phyloP scores from a whole-genome alignment of 163 green algal species.

The Chlorella variabilis region DNA sequence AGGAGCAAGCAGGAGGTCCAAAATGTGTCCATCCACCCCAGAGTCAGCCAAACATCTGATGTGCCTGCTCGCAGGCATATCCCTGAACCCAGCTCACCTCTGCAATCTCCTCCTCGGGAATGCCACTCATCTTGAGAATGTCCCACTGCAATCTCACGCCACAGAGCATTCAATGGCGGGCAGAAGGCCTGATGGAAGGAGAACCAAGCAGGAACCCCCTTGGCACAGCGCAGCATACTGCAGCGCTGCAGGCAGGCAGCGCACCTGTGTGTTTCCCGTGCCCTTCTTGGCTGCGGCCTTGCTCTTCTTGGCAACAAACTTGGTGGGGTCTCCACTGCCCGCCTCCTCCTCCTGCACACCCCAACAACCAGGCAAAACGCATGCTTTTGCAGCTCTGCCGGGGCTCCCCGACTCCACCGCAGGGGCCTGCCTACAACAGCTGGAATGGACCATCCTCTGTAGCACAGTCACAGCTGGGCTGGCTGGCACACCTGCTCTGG shows the following conservation, averaged over 20 bases:
- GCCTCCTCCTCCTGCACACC: conserved; percentile 9
- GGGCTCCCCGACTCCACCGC: no score
- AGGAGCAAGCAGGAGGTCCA: not conserved
- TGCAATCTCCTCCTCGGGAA: conserved; percentile 89
- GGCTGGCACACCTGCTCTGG: not conserved
- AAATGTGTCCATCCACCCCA: no score
- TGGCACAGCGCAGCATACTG: no score
- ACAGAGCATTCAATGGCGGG: no score
- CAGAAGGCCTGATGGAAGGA: no score
- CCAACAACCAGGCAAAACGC: not conserved
- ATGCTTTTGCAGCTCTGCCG: no score
- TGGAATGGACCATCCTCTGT: not conserved
- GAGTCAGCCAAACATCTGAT: no score
- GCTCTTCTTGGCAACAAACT: conserved; percentile 96
- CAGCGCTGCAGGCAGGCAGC: no score
- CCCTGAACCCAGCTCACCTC: conserved; percentile 67
- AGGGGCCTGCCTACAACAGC: no score
- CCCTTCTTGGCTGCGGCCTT: conserved; percentile 95
- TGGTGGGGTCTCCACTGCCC: conserved; percentile 77
- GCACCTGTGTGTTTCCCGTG: conserved; percentile 61
- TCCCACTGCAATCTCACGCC: conserved; percentile 84
- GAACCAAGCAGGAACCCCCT: no score
- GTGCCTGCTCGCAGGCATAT: not conserved
- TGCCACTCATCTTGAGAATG: conserved; percentile 91
- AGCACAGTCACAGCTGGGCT: not conserved